Evolutionary conservation across 106 monocot species (phyloP).

Genomic region (Xerophyta viscosa): DNA sequence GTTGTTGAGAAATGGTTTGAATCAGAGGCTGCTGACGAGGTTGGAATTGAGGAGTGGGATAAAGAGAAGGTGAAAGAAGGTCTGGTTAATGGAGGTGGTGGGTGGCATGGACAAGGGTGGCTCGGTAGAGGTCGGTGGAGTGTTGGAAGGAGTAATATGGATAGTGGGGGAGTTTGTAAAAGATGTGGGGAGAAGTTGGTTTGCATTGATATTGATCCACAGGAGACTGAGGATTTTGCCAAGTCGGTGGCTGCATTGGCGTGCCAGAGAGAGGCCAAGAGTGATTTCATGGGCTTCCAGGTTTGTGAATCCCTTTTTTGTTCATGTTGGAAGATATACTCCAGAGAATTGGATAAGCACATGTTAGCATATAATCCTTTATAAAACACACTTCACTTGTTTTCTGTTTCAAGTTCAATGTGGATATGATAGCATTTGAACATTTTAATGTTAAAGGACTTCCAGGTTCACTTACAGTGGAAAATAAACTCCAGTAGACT

Average conservation of each 20-base stretch:
- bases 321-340: too few species aligned
- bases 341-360: too few species aligned
- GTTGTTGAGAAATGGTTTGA: slow-evolving; percentile 57
- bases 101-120: slow-evolving; percentile 98
- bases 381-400: too few species aligned
- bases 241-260: slow-evolving; percentile 53
- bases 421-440: too few species aligned
- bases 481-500: too few species aligned
- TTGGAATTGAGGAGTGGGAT: slow-evolving; percentile 71
- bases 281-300: slow-evolving; percentile 59
- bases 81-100: slow-evolving; percentile 66
- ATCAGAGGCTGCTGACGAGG: slow-evolving; percentile 37
- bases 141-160: slow-evolving; percentile 68
- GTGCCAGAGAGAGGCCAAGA: slow-evolving; percentile 40
- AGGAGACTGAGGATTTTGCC: slow-evolving; percentile 72
- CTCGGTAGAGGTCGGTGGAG: slow-evolving; percentile 78
- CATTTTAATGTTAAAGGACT: too few species aligned
- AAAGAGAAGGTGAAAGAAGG: slow-evolving; percentile 58
- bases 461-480: too few species aligned
- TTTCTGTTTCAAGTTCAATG: too few species aligned
- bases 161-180: slow-evolving; percentile 49
- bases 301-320: too few species aligned
- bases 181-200: slow-evolving; percentile 70
- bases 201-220: slow-evolving; percentile 86
- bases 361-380: too few species aligned